Evolutionary conservation across 106 monocot species (phyloP).

Genomic region (Chionographis japonica): DNA sequence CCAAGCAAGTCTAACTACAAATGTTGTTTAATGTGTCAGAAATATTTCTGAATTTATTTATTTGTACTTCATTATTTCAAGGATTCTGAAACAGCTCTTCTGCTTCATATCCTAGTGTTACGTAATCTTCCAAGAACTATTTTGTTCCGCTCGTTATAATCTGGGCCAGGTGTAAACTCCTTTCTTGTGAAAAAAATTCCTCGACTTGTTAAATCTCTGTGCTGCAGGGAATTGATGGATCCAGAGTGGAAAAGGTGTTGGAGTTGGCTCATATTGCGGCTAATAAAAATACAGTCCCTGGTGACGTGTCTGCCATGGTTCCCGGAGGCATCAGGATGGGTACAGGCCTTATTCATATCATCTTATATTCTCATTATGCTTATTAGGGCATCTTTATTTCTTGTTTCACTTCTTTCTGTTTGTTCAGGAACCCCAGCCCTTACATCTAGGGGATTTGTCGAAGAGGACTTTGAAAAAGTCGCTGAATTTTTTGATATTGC

Average conservation of each 20-base stretch:
- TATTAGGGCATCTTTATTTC: background rate
- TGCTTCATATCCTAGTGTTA: too few relatives aligned
- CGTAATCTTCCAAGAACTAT: too few relatives aligned
- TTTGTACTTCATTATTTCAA: too few relatives aligned
- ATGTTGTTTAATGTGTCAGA: too few relatives aligned
- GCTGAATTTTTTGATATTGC: conserved; percentile 85
- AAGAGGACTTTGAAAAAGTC: conserved; percentile 92
- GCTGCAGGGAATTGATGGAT: conserved; percentile 87
- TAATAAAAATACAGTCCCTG: conserved; percentile 97
- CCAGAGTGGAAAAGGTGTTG: conserved; percentile 93
- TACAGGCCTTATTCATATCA: conserved; percentile 9
- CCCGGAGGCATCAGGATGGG: conserved; percentile 99
- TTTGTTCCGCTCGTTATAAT: too few relatives aligned
- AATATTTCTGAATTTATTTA: too few relatives aligned
- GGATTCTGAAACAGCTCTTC: too few relatives aligned
- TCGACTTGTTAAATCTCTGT: background rate
- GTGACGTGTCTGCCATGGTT: conserved; percentile 98
- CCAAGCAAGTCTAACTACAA: too few relatives aligned
- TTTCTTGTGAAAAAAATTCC: too few relatives aligned
- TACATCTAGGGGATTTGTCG: conserved; percentile 88
- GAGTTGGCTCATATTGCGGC: conserved; percentile 94
- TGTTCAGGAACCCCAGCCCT: conserved; percentile 94
- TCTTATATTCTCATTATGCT: background rate
- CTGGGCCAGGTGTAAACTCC: too few relatives aligned
- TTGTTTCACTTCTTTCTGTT: background rate